Evolutionary conservation across 2,329 filamentous ascomycete species (phyloP).

Genomic region (Phialemonium atrogriseum): DNA sequence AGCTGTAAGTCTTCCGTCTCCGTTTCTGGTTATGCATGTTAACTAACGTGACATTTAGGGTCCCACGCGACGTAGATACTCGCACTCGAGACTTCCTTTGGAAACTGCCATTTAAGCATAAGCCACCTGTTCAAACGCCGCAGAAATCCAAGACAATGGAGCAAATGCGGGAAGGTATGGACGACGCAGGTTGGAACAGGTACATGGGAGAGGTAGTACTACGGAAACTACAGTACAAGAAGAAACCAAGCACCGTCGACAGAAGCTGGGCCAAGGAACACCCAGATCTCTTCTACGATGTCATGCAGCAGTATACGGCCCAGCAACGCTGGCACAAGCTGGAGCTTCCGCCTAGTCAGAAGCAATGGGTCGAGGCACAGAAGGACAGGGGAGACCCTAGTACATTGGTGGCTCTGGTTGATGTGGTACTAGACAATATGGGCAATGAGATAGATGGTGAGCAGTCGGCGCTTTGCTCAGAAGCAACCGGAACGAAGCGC

Average conservation of each 20-base stretch:
- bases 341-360: background rate
- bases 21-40: too few species aligned
- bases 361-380: background rate
- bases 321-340: conserved; percentile 1
- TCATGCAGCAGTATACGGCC: background rate
- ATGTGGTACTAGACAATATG: background rate
- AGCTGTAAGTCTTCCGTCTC: background rate
- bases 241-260: background rate
- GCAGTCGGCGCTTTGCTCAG: too few species aligned
- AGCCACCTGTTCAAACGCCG: background rate
- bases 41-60: background rate
- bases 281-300: background rate
- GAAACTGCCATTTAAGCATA: background rate
- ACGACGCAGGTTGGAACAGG: background rate
- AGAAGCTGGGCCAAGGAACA: background rate
- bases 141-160: background rate
- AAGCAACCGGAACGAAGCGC: too few species aligned
- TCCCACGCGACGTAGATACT: background rate
- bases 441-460: too few species aligned
- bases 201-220: background rate
- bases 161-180: background rate
- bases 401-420: background rate
- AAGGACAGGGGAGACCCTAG: background rate
- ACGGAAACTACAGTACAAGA: background rate
- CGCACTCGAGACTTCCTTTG: background rate